Base-by-base conservation (phyloP, 2,329 filamentous ascomycete genomes). In the Phialocephala sp. region DNA sequence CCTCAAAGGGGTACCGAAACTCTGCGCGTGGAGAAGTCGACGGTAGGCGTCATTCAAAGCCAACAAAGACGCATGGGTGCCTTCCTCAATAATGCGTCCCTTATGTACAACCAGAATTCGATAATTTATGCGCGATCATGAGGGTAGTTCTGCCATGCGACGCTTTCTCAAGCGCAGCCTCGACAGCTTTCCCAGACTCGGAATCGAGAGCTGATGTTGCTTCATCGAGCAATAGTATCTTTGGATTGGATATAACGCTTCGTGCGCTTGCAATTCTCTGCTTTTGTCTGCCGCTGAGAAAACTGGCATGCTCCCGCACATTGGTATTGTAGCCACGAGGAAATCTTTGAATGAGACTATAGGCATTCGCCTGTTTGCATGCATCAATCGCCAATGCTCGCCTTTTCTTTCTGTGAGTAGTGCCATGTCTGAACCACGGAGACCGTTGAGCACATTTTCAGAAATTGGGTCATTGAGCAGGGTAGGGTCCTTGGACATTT, bases 211-310 rank as follows among this genome's bases (percentile, higher is more conserved):
- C 55, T 4, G 59, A 52, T 57, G 68, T 70, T 27, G 91, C 91
- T 77, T 94, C 90, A 72, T 94, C 90, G 12, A 94, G 83, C 5
- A 91, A 83, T 1, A 91, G 78, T 59, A 91, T 87, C 1, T 80
- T 79, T 0, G 91, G 90, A 64, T 89, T 82, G 63, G 88, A 85
- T 56, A 93, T 83, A 66, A 93, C 91, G 50, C 87, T 88, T 41
- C 91, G 83, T 0, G 0, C 89, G 87, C 56, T 93, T 4, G 91
- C 90, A 18, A 95, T 84, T 1, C 92, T 85, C 75, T 95, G 92
- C 8, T 90, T 84, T 75, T 95, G 91, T 0, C 92, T 92, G n/a
- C 91, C 90, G 12, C 89, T 92, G 0, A 95, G 80, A 74, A 91
- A 91, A 52, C 89, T 88, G 4, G 91, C 92, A 36, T 84, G 84